phyloP scores from a whole-genome alignment of 78 protist genomes.

The Dictyostelium brefeldianum region DNA sequence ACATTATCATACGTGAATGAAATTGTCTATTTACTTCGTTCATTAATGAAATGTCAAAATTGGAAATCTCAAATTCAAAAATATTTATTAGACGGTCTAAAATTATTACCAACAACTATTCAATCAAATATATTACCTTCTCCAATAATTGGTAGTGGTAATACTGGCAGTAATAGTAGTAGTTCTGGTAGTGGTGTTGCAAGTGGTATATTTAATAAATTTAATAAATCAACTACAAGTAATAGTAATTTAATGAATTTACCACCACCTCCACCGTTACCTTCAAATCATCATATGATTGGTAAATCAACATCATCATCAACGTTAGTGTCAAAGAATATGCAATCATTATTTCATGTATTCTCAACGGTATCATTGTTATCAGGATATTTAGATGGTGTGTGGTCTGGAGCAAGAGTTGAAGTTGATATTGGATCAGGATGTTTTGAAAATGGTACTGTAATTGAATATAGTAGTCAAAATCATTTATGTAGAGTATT shows the following conservation, averaged over 20 bases:
- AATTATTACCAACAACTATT: conserved; percentile 55
- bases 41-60: conserved; percentile 26
- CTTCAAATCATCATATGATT: not conserved
- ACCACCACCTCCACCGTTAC: not conserved
- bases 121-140: conserved; percentile 11
- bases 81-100: conserved; percentile 51
- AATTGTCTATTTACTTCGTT: conserved; percentile 55
- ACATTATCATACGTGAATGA: conserved; percentile 63
- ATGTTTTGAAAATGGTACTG: conserved; percentile 52
- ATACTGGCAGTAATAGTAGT: not conserved
- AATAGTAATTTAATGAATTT: not conserved
- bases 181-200: too few species aligned
- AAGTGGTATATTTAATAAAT: not conserved
- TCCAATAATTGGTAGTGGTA: not conserved
- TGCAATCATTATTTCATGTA: conserved; percentile 50
- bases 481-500: conserved; percentile 23
- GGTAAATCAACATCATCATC: not conserved
- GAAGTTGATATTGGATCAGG: conserved; percentile 69
- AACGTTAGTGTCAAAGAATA: not conserved
- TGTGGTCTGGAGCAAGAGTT: conserved; percentile 74
- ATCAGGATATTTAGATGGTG: conserved; percentile 67
- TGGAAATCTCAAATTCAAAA: conserved; percentile 47
- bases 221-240: not conserved
- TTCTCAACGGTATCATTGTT: conserved; percentile 48
- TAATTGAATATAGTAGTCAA: conserved; percentile 40